phyloP scores from a whole-genome alignment of 108 stramenopile species.

The Epithemia pelagica region DNA sequence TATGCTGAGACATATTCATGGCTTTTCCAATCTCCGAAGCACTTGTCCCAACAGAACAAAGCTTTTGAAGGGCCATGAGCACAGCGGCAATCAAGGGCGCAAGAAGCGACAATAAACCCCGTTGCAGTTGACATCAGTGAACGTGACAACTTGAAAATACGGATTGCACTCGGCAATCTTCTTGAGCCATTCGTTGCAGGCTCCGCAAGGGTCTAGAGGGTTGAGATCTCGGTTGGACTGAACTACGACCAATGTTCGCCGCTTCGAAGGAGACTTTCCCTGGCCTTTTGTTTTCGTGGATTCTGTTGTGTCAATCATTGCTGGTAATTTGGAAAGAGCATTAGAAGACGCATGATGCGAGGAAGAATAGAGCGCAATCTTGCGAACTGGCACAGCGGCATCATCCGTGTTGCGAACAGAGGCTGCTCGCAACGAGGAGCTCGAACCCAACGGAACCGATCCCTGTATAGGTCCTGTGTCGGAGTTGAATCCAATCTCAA shows the following conservation, averaged over 20 bases:
- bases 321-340: neutral
- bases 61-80: too few species aligned
- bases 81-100: too few species aligned
- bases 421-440: neutral
- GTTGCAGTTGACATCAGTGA: slow-evolving; percentile 83
- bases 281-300: slow-evolving; percentile 1
- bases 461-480: neutral
- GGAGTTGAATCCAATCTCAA: slow-evolving; percentile 16
- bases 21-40: too few species aligned
- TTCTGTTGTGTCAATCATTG: neutral
- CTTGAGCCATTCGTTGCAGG: slow-evolving; percentile 97
- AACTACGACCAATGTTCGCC: slow-evolving; percentile 14
- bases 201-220: slow-evolving; percentile 92
- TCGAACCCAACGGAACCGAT: neutral
- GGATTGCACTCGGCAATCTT: slow-evolving; percentile 97
- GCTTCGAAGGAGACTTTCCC: neutral
- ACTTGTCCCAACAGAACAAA: too few species aligned
- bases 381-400: slow-evolving; percentile 34
- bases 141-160: slow-evolving; percentile 89
- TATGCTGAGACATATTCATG: too few species aligned
- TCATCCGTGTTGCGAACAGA: neutral
- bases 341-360: neutral
- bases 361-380: slow-evolving; percentile 32
- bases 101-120: slow-evolving; percentile 76
- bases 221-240: slow-evolving; percentile 64